Base-by-base conservation (phyloP, 2,329 filamentous ascomycete species). In the Chrysoporthe cubensis region DNA sequence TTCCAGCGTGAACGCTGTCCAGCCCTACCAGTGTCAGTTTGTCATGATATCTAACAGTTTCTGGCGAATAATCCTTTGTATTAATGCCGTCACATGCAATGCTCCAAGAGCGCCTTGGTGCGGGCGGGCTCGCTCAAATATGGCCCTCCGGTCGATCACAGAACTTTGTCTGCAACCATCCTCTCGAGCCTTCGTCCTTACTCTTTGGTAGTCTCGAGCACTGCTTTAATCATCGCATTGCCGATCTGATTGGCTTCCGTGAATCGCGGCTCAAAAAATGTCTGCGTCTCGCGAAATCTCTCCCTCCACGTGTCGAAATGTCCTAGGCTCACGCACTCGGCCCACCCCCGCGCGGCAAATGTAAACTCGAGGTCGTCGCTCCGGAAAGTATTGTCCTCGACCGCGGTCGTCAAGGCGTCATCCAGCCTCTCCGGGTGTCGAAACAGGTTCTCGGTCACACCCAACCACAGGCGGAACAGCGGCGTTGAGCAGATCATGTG, bases 401-500 rank as follows among this genome's bases (percentile, higher is more conserved):
- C 89, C 3, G 94, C 95, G 8, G 93, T 96, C 61, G 91, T 87
- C 73, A 99, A 87, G 34, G 91, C 91, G 76, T 96, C 93, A 62
- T 97, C 91, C 16, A 99, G 88, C 64, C 97, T 83, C 2, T 87
- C 87, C 21, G 88, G 85, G 75, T 94, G 94, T 71, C 94, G 90
- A 83, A 97, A 99, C 48, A 99, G 85, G 77, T 97, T 95, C 80
- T 99, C 96, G 0, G 94, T 95, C n/a, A 97, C 96, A 66, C 96
- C 96, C 44, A 99, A 87, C 88, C 96, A 97, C 71, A 99, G 88
- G 62, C 96, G 91, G 83, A 99, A 99, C 59, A 98, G 88, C 82
- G 96, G 96, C 50, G 96, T 99, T 65, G 94, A 97, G 82, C 96
- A 99, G 73, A 99, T 96, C 94, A 99, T 99, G 83, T 99, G 96